These are phyloP conservation scores for Vigna trinervia DNA, from an alignment of 306 rosid species.

Conservation along the genomic window DNA sequence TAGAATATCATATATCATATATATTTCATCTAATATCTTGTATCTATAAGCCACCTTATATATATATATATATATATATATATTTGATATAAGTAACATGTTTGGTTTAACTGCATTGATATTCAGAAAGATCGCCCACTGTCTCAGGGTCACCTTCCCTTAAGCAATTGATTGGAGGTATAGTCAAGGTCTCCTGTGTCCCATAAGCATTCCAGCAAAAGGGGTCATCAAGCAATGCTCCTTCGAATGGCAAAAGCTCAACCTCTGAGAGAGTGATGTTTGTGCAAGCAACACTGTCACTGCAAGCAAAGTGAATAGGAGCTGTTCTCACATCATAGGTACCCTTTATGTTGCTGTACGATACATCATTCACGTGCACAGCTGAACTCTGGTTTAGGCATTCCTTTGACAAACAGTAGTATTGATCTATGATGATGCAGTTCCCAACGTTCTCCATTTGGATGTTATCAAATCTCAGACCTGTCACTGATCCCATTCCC, in stretches of 20 bases:
- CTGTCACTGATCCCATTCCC: constrained; percentile 78
- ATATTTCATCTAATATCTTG: constrained; percentile 23
- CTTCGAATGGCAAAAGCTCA: constrained; percentile 83
- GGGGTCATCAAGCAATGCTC: constrained; percentile 79
- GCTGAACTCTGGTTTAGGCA: constrained; percentile 88
- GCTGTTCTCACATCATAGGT: constrained; percentile 86
- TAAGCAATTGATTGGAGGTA: constrained; percentile 87
- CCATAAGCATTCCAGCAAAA: constrained; percentile 99
- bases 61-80: constrained; percentile 12
- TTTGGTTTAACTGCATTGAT: constrained; percentile 56
- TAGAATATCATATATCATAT: neutral
- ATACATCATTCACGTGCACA: constrained; percentile 71
- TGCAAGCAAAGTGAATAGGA: constrained; percentile 95
- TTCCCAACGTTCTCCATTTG: constrained; percentile 86
- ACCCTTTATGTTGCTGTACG: constrained; percentile 79
- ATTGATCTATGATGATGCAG: constrained; percentile 86
- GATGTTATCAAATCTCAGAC: constrained; percentile 70
- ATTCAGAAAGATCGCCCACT: constrained; percentile 52
- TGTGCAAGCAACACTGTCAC: constrained; percentile 88
- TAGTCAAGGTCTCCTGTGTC: constrained; percentile 71
- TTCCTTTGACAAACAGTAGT: constrained; percentile 82
- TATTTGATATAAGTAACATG: constrained; percentile 8
- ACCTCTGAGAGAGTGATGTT: constrained; percentile 85
- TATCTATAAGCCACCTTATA: constrained; percentile 1
- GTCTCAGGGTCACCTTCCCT: constrained; percentile 72